Evolutionary conservation across 2,329 filamentous ascomycete genomes (phyloP).

Genomic region (Trichoderma atroviride): DNA sequence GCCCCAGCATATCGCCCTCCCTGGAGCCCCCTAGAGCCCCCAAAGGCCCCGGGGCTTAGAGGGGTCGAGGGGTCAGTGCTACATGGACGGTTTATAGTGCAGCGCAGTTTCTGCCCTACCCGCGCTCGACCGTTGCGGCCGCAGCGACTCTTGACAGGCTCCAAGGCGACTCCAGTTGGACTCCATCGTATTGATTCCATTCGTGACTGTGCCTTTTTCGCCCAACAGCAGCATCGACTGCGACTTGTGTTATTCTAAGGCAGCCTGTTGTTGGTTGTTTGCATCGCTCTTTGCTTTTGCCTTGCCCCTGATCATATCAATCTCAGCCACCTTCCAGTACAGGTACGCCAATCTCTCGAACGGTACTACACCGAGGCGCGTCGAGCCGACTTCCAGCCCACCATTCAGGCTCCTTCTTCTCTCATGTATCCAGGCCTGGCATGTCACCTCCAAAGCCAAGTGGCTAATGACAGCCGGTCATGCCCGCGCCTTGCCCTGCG

Average conservation of each 20-base stretch:
- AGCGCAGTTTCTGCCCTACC: constrained; percentile 15
- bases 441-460: background rate
- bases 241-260: background rate
- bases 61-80: constrained; percentile 4
- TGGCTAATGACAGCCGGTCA: constrained; percentile 14
- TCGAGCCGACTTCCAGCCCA: background rate
- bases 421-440: background rate
- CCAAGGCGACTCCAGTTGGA: background rate
- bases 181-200: background rate
- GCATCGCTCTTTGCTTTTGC: background rate
- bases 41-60: background rate
- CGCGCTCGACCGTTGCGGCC: background rate
- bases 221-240: background rate
- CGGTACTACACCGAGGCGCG: background rate
- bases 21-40: constrained; percentile 7
- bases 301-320: background rate
- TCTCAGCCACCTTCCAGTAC: background rate
- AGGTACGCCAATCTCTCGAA: background rate
- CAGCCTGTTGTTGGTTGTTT: background rate
- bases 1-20: background rate
- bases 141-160: constrained; percentile 8
- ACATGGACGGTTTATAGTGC: constrained; percentile 7
- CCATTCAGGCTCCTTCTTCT: background rate
- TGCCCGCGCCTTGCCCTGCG: constrained; percentile 7
- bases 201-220: background rate